Evolutionary conservation across 1,139 yeast species (phyloP).

Genomic region (Blastobotrys malaysiensis): DNA sequence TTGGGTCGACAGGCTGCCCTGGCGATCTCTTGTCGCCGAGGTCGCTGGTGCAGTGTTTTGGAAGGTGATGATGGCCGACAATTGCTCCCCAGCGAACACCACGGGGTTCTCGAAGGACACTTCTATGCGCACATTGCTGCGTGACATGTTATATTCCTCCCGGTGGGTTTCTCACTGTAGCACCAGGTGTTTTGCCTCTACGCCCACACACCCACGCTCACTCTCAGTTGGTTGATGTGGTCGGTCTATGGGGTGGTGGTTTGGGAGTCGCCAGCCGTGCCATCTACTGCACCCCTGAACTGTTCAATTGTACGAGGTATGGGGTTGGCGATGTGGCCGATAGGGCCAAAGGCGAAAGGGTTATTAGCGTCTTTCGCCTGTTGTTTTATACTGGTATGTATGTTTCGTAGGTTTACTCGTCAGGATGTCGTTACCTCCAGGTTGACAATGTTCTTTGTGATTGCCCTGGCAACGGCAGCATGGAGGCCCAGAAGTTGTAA

Average conservation of each 20-base stretch:
- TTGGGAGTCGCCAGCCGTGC: background rate
- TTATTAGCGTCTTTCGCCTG: too few species aligned
- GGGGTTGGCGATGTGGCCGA: too few species aligned
- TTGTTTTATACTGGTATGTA: too few species aligned
- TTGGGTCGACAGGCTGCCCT: background rate
- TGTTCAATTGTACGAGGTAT: too few species aligned
- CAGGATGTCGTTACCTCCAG: too few species aligned
- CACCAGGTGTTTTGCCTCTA: too few species aligned
- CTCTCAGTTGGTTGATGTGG: background rate
- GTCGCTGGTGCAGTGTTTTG: slow-evolving; percentile 12
- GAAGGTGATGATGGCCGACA: slow-evolving; percentile 32
- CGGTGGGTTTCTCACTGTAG: background rate
- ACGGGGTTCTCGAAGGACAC: slow-evolving; percentile 37
- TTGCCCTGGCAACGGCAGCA: too few species aligned
- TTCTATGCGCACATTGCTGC: slow-evolving; percentile 29
- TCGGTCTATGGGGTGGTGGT: background rate
- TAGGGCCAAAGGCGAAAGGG: too few species aligned
- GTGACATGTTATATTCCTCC: background rate
- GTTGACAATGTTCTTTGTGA: too few species aligned
- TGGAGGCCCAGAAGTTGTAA: too few species aligned
- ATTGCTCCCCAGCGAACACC: slow-evolving; percentile 38
- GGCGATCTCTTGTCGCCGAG: background rate
- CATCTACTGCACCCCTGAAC: background rate
- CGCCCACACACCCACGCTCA: background rate
- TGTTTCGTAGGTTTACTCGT: too few species aligned